Evolutionary conservation across 1,139 yeast genomes (phyloP).

Genomic region (Yamadazyma membranifaciens): DNA sequence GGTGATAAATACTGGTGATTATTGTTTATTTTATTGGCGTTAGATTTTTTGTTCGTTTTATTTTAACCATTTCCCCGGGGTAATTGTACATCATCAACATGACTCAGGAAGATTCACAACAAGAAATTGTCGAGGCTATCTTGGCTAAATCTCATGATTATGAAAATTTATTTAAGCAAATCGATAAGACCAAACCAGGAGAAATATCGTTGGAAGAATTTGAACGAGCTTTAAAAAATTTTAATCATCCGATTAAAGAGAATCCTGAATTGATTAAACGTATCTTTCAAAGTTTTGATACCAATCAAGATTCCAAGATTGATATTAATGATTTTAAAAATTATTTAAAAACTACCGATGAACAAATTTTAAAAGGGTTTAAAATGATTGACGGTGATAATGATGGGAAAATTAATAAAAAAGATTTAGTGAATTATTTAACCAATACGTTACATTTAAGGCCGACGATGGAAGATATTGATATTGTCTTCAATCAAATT

Average conservation of each 20-base stretch:
- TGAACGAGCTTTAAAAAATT: slow-evolving; percentile 48
- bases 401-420: slow-evolving; percentile 68
- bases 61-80: not conserved
- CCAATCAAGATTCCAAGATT: slow-evolving; percentile 53
- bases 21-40: too few relatives aligned
- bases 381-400: slow-evolving; percentile 66
- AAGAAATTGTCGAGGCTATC: slow-evolving; percentile 4
- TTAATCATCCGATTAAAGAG: slow-evolving; percentile 66
- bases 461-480: slow-evolving; percentile 56
- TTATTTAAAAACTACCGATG: slow-evolving; percentile 63
- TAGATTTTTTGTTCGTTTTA: too few relatives aligned
- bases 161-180: slow-evolving; percentile 37
- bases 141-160: slow-evolving; percentile 21
- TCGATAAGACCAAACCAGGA: slow-evolving; percentile 56
- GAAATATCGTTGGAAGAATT: slow-evolving; percentile 56
- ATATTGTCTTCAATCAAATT: slow-evolving; percentile 57
- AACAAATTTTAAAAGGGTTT: slow-evolving; percentile 70
- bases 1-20: too few relatives aligned
- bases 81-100: not conserved
- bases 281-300: slow-evolving; percentile 57
- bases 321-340: slow-evolving; percentile 61
- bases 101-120: not conserved
- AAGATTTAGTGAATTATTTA: slow-evolving; percentile 68
- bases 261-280: slow-evolving; percentile 58
- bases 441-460: slow-evolving; percentile 48